These are phyloP conservation scores for Thalassiosira allenii DNA, from an alignment of 352 stramenopile species.

Conservation along the genomic window DNA sequence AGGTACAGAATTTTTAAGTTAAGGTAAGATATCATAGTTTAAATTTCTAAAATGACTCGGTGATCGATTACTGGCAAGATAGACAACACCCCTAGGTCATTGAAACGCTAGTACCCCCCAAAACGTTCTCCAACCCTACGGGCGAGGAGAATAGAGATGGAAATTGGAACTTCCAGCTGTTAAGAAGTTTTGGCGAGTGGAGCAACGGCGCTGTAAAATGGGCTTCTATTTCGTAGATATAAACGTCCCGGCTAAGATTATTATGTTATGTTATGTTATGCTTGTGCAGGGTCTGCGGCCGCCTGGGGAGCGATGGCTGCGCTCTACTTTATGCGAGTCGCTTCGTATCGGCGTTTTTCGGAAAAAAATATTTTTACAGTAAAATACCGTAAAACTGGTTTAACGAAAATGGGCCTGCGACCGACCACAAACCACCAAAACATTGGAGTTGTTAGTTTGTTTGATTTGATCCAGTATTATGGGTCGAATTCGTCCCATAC, in stretches of 20 bases:
- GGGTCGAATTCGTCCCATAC: not conserved
- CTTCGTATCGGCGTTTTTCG: not conserved
- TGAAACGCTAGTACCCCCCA: too few relatives aligned
- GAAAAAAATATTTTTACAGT: conserved; percentile 4
- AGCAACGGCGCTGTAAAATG: too few relatives aligned
- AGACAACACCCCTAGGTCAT: too few relatives aligned
- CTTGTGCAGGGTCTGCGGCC: too few relatives aligned
- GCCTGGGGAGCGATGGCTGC: not conserved
- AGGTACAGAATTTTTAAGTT: conserved; percentile 1
- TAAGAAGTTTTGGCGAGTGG: too few relatives aligned
- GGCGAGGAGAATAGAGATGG: too few relatives aligned
- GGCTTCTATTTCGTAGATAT: too few relatives aligned
- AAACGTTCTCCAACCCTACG: too few relatives aligned
- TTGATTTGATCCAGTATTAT: not conserved
- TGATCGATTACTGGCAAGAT: too few relatives aligned
- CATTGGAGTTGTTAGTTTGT: conserved; percentile 1
- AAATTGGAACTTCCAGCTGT: too few relatives aligned
- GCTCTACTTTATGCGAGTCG: not conserved
- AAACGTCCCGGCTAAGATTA: too few relatives aligned
- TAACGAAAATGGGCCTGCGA: not conserved
- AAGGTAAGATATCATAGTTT: conserved; percentile 5
- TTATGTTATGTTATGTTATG: too few relatives aligned
- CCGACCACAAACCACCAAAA: not conserved
- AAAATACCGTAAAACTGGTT: conserved; percentile 1
- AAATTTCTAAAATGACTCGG: conserved; percentile 5